phyloP scores from a whole-genome alignment of 805 yeast genomes.

The Zygotorulaspora chibaensis region DNA sequence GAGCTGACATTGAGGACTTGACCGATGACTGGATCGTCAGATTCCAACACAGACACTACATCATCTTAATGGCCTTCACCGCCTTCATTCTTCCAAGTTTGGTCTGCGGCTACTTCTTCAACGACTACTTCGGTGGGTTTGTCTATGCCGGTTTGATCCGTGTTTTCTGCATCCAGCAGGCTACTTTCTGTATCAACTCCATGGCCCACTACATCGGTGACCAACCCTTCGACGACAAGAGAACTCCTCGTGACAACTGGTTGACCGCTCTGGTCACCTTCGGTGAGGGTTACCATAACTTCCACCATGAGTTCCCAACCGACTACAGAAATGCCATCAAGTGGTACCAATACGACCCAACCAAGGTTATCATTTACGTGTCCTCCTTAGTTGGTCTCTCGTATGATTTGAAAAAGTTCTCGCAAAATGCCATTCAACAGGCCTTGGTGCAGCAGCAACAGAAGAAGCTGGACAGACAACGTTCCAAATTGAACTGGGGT shows the following conservation, averaged over 20 bases:
- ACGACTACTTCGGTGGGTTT: constrained; percentile 68
- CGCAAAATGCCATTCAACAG: constrained; percentile 77
- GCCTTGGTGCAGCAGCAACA: constrained; percentile 80
- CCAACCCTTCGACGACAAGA: constrained; percentile 82
- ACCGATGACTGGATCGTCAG: constrained; percentile 74
- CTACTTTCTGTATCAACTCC: constrained; percentile 81
- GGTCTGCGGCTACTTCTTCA: constrained; percentile 50
- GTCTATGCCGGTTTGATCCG: constrained; percentile 71
- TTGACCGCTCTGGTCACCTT: constrained; percentile 77
- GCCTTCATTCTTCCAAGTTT: constrained; percentile 61
- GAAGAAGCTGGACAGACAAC: constrained; percentile 65
- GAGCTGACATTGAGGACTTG: constrained; percentile 78
- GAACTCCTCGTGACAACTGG: constrained; percentile 82
- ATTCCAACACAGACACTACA: constrained; percentile 77
- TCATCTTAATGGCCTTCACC: constrained; percentile 54
- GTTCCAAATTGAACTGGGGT: constrained; percentile 70
- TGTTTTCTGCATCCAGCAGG: constrained; percentile 72
- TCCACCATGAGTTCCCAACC: constrained; percentile 87
- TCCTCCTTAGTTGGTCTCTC: constrained; percentile 66
- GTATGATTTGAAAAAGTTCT: constrained; percentile 67
- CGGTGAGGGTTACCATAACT: constrained; percentile 88
- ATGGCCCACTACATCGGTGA: constrained; percentile 83
- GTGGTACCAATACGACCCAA: constrained; percentile 88
- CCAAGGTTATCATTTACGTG: constrained; percentile 57
- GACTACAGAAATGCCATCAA: constrained; percentile 84